Conservation (phyloP, 495 filamentous ascomycete species). For the Penicillium cinerascens region DNA sequence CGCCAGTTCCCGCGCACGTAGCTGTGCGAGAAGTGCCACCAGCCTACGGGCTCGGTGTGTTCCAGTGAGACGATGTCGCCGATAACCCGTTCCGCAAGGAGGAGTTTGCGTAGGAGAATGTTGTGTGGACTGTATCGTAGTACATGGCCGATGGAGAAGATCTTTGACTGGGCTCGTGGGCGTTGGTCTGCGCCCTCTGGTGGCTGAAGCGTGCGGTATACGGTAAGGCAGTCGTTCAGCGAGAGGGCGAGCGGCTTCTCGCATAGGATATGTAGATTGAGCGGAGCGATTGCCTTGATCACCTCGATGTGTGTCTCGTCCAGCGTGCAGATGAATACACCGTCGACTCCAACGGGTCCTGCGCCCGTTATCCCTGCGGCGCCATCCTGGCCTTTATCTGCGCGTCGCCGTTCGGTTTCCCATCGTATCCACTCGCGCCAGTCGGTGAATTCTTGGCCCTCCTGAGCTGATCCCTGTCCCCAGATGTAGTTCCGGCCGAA, state of each 20-base stretch:
- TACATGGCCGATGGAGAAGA: constrained; percentile 79
- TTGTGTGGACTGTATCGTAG: constrained; percentile 90
- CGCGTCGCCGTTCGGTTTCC: constrained; percentile 52
- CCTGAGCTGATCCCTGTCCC: constrained; percentile 43
- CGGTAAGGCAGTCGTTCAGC: constrained; percentile 67
- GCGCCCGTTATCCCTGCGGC: not conserved
- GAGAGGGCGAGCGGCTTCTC: constrained; percentile 90
- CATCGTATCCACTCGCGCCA: constrained; percentile 73
- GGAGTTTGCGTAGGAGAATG: constrained; percentile 70
- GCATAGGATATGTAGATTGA: constrained; percentile 81
- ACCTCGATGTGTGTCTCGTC: constrained; percentile 85
- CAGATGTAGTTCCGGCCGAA: constrained; percentile 70
- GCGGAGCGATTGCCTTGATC: constrained; percentile 62
- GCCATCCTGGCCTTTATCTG: not conserved
- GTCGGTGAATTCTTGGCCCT: constrained; percentile 61
- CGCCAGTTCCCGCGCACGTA: constrained; percentile 97
- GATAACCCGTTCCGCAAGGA: constrained; percentile 64
- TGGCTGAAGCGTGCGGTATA: constrained; percentile 56
- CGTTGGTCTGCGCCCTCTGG: constrained; percentile 4
- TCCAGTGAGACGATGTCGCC: constrained; percentile 86
- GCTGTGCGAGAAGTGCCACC: constrained; percentile 93
- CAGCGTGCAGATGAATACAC: constrained; percentile 80
- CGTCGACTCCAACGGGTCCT: constrained; percentile 55
- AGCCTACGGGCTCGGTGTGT: constrained; percentile 91
- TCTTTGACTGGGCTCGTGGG: constrained; percentile 11